A percentile compares a stretch with the other conserved stretches of the same genome.
Conservation (phyloP, 306 rosid species). For the Coriaria nepalensis region DNA sequence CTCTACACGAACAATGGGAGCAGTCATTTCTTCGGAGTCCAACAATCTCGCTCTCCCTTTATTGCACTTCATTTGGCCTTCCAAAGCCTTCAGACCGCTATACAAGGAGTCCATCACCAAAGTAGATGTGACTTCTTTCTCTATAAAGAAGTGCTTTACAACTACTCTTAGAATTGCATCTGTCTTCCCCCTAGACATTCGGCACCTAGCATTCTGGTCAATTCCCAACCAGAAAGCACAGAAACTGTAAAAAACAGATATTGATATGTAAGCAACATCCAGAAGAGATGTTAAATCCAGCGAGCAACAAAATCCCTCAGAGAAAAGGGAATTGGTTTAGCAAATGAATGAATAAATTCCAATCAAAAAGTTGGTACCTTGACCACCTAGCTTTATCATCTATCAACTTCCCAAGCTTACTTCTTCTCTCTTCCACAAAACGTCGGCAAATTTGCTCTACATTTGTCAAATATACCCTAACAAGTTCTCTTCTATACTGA, state of each 20-base stretch:
- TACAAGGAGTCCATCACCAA: conserved; percentile 95
- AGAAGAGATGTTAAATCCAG: no score
- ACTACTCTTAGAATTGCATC: conserved; percentile 80
- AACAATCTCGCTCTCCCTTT: conserved; percentile 44
- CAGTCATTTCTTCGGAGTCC: conserved; percentile 76
- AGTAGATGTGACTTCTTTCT: conserved; percentile 97
- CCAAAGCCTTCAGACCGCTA: conserved; percentile 96
- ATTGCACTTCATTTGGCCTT: conserved; percentile 59
- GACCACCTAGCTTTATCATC: conserved; percentile 98
- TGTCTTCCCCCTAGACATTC: conserved; percentile 87
- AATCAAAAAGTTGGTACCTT: conserved; percentile 40
- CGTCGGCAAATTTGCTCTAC: conserved; percentile 98
- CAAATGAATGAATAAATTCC: not conserved
- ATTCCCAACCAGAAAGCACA: conserved; percentile 85
- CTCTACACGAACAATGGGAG: conserved; percentile 79
- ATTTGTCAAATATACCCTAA: conserved; percentile 92
- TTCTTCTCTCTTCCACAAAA: conserved; percentile 94
- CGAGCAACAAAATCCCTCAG: no score
- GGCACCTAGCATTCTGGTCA: conserved; percentile 76
- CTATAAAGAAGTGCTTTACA: conserved; percentile 86
- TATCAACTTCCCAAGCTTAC: conserved; percentile 78
- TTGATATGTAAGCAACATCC: not conserved
- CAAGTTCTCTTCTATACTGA: conserved; percentile 98
- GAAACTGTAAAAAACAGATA: conserved; percentile 35
- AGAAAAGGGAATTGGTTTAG: no score